A percentile compares a stretch with the other conserved stretches of the same genome.
phyloP scores from a whole-genome alignment of 768 basidiomycete genomes.

The Hortiboletus flavorubellus region DNA sequence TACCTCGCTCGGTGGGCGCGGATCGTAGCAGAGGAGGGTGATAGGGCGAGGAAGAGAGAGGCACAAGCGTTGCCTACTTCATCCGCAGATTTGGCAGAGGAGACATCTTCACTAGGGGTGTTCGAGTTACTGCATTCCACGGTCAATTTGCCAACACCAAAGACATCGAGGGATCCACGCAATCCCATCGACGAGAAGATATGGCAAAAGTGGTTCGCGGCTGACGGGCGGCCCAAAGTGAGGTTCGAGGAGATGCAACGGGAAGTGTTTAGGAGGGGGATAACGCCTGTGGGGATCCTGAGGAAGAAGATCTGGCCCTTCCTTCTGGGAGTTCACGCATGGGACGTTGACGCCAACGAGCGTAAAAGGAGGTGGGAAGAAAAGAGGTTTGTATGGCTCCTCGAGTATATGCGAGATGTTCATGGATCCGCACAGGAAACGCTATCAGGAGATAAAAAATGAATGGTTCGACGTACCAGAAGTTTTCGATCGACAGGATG shows the following conservation, averaged over 20 bases:
- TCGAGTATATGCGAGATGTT: constrained; percentile 2
- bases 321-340: constrained; percentile 77
- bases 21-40: constrained; percentile 97
- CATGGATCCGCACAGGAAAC: constrained; percentile 42
- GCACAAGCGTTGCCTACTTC: constrained; percentile 62
- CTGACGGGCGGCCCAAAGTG: constrained; percentile 64
- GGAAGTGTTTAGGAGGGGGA: constrained; percentile 77
- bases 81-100: constrained; percentile 49
- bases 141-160: constrained; percentile 77
- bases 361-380: constrained; percentile 57
- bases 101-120: constrained; percentile 74
- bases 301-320: constrained; percentile 89
- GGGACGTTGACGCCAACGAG: constrained; percentile 67
- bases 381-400: constrained; percentile 48
- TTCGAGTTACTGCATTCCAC: constrained; percentile 84
- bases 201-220: constrained; percentile 80
- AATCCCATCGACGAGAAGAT: constrained; percentile 71
- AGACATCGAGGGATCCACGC: constrained; percentile 73
- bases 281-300: constrained; percentile 49
- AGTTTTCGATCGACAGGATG: constrained; percentile 75
- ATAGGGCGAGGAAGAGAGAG: constrained; percentile 80
- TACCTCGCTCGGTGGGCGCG: constrained; percentile 97
- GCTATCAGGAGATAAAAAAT: constrained; percentile 67
- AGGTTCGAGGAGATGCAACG: constrained; percentile 65
- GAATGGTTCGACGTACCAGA: constrained; percentile 85